Base-by-base conservation (phyloP, 2,329 filamentous ascomycete species). In the Xylaria hypoxylon region DNA sequence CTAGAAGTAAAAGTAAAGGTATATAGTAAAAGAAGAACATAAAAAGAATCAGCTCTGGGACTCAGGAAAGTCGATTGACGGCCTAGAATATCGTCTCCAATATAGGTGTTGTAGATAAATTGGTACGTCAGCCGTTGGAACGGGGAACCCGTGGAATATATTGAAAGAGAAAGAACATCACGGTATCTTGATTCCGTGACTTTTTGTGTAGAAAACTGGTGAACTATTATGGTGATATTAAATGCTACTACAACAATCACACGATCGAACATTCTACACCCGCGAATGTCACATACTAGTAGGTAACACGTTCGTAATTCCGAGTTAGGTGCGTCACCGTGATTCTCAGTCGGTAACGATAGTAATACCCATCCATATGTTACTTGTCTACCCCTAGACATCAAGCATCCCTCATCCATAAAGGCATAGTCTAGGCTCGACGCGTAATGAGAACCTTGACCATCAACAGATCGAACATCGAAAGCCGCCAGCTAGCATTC, bases 391-490 rank as follows among this genome's bases (percentile, higher is more conserved):
- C 35, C 35, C 13, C 35, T 3, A 8, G 35, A 11, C 35, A 11
- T 17, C 28, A 38, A 45, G 19, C 33, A 42, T 28, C 45, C 22
- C 19, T 5, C 19, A 38, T 45, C n/a, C 50, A 19, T 19, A 38
- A 35, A 48, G 2, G 22, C 38, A 17, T 15, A 47, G 44, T 51
- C 26, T 42, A 53, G 40, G 52, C 57, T 53, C 47, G 17, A 47
- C 59, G 42, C 59, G 64, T 62, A 53, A 65, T 47, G 28, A 58
- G 35, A 44, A 57, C 57, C 50, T 59, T 44, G 48, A 53, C n/a
- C 19, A 24, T 15, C 24, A 55, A 10, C 35, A 28, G 35, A 13
- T 28, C 17, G 19, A 53, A 13, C 19, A 51, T 31, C 26, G 26
- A 24, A 52, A 26, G 51, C 13, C 10, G 33, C 24, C 33, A 24